Evolutionary conservation across 768 basidiomycete species (phyloP).

Genomic region (Calocera viscosa): DNA sequence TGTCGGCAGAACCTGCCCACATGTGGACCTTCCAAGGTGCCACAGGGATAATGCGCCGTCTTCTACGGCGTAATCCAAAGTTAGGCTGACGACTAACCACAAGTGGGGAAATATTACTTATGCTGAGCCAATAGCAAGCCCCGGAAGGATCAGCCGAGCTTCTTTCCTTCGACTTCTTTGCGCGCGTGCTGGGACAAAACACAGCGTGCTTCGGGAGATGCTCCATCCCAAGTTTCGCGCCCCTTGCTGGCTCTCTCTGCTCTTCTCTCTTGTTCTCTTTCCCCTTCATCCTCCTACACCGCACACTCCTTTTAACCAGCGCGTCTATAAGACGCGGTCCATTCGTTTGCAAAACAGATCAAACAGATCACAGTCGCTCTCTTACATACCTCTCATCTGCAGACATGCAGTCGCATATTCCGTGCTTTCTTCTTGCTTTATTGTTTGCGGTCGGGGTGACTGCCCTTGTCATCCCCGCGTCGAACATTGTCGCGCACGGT

Average conservation of each 20-base stretch:
- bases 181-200: neutral
- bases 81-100: neutral
- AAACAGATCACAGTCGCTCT: neutral
- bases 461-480: neutral
- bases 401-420: neutral
- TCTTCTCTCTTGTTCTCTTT: neutral
- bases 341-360: neutral
- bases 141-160: neutral
- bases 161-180: neutral
- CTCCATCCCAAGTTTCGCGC: neutral
- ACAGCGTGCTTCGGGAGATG: neutral
- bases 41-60: too few relatives aligned
- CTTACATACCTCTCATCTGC: neutral
- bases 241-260: neutral
- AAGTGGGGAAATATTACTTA: neutral
- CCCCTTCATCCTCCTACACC: neutral
- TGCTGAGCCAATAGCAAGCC: neutral
- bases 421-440: neutral
- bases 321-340: constrained; percentile 4
- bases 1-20: neutral
- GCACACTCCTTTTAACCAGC: neutral
- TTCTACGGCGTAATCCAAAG: neutral
- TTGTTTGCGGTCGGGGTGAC: neutral
- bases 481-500: neutral
- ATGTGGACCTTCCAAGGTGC: too few relatives aligned